Evolutionary conservation across 2,329 filamentous ascomycete species (phyloP), one percentile per base, ranked within the genome.

Genomic region (Chalara sp.): DNA sequence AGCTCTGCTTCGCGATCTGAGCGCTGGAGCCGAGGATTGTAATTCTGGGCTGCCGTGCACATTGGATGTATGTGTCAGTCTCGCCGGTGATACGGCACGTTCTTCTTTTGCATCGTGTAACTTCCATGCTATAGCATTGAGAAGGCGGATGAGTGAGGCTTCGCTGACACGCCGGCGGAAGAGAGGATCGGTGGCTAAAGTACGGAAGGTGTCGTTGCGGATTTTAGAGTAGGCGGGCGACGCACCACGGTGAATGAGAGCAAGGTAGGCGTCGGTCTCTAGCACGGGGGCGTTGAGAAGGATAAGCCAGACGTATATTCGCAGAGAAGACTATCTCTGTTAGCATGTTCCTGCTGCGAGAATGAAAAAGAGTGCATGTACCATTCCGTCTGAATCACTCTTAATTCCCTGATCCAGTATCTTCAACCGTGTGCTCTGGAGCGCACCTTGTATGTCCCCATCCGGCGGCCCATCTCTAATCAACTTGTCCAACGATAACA

Each of bases 151-250:
- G 41, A 99, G 73, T 67, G 88, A 95, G 54, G 95, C 95, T 69
- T 99, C 93, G 52, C 89, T 96, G 53, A 99, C 93, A 52, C 92
- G 86, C 32, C 93, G 84, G 55, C 93, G 88, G 75, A 97, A 99
- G 35, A 99, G 81, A n/a, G 92, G 91, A 64, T 99, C 93, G 47
- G 92, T 96, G 32, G 93, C 93, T 49, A 99, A 76, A 1, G 93
- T 99, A 61, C 93, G 89, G 68, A 97, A 97, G 40, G 93, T 96
- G 68, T 99, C 93, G 70, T 99, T 96, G 67, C 91, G 88, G 65
- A 99, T 99, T 72, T 99, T 99, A 63, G 89, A 83, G 72, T 99
- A 96, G 44, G 90, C 91, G 1, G 92, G 91, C 3, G 92, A 97
- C 29, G 92, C 87, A 56, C 93, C 92, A 56, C 93, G 89, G 65